These are phyloP conservation scores for Yarrowia alimentaria DNA, from an alignment of 805 yeast genomes.

Conservation along the genomic window DNA sequence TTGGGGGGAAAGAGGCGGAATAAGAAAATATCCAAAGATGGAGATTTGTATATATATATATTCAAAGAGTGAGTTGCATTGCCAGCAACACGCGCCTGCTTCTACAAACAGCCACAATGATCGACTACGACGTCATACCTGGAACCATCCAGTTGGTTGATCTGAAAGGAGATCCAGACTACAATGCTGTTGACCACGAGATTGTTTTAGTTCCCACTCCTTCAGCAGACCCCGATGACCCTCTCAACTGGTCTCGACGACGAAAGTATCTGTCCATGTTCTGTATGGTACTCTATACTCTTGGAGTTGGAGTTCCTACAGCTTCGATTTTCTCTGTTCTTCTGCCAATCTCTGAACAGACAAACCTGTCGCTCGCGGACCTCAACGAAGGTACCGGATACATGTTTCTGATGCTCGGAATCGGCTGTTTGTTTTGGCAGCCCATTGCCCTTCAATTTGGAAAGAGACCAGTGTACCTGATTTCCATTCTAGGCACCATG, in stretches of 20 bases:
- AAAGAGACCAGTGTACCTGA: constrained; percentile 47
- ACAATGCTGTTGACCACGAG: constrained; percentile 20
- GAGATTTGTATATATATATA: constrained; percentile 12
- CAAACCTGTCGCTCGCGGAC: constrained; percentile 42
- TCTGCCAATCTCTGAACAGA: constrained; percentile 41
- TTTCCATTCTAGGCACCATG: constrained; percentile 44
- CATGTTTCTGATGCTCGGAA: constrained; percentile 51
- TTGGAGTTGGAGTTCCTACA: constrained; percentile 49
- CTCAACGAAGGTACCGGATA: constrained; percentile 52
- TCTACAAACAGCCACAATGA: background rate
- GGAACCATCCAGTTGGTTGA: constrained; percentile 24
- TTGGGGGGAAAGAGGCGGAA: too few species aligned
- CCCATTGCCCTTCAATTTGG: constrained; percentile 53
- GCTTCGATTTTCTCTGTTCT: constrained; percentile 51
- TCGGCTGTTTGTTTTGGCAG: constrained; percentile 52
- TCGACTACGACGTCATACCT: constrained; percentile 17
- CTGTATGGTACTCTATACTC: constrained; percentile 42
- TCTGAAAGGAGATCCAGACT: constrained; percentile 17
- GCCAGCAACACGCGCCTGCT: too few species aligned
- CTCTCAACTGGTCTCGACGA: constrained; percentile 57
- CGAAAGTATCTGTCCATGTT: constrained; percentile 51
- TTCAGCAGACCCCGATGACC: constrained; percentile 66
- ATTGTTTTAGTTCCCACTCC: constrained; percentile 64
- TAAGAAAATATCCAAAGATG: too few species aligned
- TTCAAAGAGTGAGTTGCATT: too few species aligned